Evolutionary conservation across 176 grass and related monocot species (phyloP).

Genomic region (Eleusine indica): DNA sequence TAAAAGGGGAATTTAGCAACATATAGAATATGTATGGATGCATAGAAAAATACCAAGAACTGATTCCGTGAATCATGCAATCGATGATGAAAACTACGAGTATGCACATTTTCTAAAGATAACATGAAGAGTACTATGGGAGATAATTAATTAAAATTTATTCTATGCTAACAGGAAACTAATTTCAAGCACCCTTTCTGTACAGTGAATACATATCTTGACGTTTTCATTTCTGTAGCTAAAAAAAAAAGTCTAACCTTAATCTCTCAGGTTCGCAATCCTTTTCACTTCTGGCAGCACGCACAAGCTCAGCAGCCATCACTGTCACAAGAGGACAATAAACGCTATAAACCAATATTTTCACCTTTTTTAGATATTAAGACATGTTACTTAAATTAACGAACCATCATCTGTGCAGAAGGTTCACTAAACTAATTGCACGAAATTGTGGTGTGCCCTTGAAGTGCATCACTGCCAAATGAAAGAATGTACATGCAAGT

Average conservation of each 20-base stretch:
- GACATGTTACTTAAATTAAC: background rate
- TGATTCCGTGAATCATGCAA: constrained; percentile 5
- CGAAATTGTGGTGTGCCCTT: too few relatives aligned
- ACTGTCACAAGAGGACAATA: constrained; percentile 47
- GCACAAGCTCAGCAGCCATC: constrained; percentile 88
- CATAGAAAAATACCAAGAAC: constrained; percentile 4
- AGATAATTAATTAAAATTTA: background rate
- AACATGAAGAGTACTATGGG: background rate
- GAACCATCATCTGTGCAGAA: background rate
- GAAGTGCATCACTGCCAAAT: too few relatives aligned
- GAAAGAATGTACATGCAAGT: too few relatives aligned
- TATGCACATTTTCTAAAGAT: background rate
- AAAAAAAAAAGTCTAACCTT: constrained; percentile 66
- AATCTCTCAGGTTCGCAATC: constrained; percentile 78
- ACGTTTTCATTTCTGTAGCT: background rate
- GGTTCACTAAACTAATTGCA: background rate
- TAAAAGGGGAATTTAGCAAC: constrained; percentile 73
- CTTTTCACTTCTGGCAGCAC: constrained; percentile 61
- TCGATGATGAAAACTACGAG: background rate
- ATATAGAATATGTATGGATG: constrained; percentile 1
- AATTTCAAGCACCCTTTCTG: background rate
- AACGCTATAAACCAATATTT: constrained; percentile 8
- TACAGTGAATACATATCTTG: constrained; percentile 10
- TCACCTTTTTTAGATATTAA: background rate
- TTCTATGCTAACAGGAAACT: background rate